Base-by-base conservation (phyloP, 106 monocot species). In the Dioscorea alata region DNA sequence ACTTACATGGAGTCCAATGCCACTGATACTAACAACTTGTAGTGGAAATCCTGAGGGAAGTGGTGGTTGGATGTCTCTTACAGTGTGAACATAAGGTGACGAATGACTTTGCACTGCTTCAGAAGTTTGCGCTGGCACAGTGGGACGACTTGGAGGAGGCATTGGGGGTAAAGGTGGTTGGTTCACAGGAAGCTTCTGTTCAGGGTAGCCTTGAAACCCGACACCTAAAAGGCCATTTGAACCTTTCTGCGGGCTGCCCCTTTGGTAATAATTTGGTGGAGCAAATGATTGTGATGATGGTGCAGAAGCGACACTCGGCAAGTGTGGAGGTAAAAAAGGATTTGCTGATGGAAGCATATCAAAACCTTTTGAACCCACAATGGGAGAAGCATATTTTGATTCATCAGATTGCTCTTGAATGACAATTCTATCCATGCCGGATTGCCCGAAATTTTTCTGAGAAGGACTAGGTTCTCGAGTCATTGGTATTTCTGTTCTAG, bases 131-230 rank as follows among this genome's bases (percentile, higher is more conserved):
- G 74, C 23, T 58, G 79, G 61, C 59, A 86, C 34, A 59, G 73
- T 33, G 61, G 80, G 62, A 23, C 80, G 9, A 72, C 31, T 69
- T 73, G 99, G 93, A 69, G 90, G 93, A 12, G 97, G 97, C 52
- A 67, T 82, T 31, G 87, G 87, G 50, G 99, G 99, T 51, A 93
- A 73, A 66, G 99, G 99, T 28, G 93, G 99, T 71, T 93, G 90
- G 62, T 71, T 84, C 13, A 53, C 71, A 17, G 78, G 24, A 60
- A 77, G 24, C 13, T 74, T 86, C 34, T 75, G 81, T 28, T 84
- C 89, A 68, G 58, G 71, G 60, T 77, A 84, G 51, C 82, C 86
- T 35, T 79, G 89, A 72, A 85, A 84, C 48, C 67, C 67, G 21
- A 59, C 16, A 49, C 75, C 51, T 70, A 69, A 23, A 57, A 82